Evolutionary conservation across 2,329 filamentous ascomycete genomes (phyloP).

Genomic region (Arthrinium puccinioides): DNA sequence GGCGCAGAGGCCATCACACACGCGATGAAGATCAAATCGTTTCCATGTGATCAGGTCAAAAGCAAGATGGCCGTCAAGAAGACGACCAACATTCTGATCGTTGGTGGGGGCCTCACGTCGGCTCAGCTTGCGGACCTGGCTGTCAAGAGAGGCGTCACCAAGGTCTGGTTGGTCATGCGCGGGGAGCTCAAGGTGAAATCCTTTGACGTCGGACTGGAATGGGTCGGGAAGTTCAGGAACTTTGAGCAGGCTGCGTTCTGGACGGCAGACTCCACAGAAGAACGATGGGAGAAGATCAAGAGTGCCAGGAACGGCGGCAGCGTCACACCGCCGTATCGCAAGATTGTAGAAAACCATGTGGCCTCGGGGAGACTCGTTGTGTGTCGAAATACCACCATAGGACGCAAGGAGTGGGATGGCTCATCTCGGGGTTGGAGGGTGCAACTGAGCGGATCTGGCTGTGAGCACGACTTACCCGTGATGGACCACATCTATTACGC

Average conservation of each 20-base stretch:
- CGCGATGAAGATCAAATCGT: conserved; percentile 53
- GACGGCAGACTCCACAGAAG: conserved; percentile 63
- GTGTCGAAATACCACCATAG: conserved; percentile 50
- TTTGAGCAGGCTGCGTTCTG: conserved; percentile 70
- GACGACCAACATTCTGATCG: conserved; percentile 58
- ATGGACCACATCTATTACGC: conserved; percentile 69
- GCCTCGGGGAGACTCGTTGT: conserved; percentile 44
- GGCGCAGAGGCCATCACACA: conserved; percentile 40
- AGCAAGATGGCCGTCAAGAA: conserved; percentile 41
- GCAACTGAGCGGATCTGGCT: conserved; percentile 8
- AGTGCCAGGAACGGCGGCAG: conserved; percentile 68
- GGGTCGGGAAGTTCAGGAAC: conserved; percentile 80
- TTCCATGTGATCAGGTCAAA: conserved; percentile 46
- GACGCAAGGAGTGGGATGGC: conserved; percentile 41
- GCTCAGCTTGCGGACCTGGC: conserved; percentile 66
- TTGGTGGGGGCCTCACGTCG: conserved; percentile 71
- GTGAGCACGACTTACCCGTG: conserved; percentile 40
- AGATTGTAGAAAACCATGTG: conserved; percentile 56
- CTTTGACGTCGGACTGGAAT: conserved; percentile 69
- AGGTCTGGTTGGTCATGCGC: conserved; percentile 65
- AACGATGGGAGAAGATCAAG: conserved; percentile 59
- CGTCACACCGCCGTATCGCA: conserved; percentile 62
- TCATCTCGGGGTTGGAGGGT: conserved; percentile 36
- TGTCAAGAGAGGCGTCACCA: conserved; percentile 55
- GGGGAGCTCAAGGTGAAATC: conserved; percentile 56